A percentile compares a stretch with the other conserved stretches of the same genome.
These are phyloP conservation scores for Litchi chinensis DNA, from an alignment of 345 rosid species.

Conservation along the genomic window DNA sequence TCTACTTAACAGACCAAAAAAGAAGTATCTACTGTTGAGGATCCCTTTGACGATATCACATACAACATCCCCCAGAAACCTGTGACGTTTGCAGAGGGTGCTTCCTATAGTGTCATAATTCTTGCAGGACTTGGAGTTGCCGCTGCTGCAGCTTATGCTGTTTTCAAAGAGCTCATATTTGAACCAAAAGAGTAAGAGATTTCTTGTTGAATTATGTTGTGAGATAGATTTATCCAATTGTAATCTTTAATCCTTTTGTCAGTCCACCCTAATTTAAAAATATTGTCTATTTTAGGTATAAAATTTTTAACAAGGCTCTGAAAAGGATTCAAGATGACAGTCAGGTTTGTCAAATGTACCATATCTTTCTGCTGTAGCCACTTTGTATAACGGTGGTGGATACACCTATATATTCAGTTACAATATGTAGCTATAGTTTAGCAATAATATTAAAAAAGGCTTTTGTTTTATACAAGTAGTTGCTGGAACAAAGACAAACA, in stretches of 20 bases:
- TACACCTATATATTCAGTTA: not conserved
- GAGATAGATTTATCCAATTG: constrained; percentile 16
- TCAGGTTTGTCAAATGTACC: constrained; percentile 58
- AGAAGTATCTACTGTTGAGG: constrained; percentile 85
- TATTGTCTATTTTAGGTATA: constrained; percentile 57
- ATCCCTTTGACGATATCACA: constrained; percentile 96
- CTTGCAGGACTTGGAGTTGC: constrained; percentile 94
- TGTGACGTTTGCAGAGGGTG: constrained; percentile 90
- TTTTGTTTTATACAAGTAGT: not conserved
- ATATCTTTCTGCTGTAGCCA: not conserved
- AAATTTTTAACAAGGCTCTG: constrained; percentile 78
- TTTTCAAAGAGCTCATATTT: constrained; percentile 87
- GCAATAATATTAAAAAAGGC: not conserved
- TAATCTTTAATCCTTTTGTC: not conserved
- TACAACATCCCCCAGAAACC: constrained; percentile 95
- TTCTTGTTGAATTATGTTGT: constrained; percentile 10
- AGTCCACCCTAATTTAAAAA: constrained; percentile 15
- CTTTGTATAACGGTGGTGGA: not conserved
- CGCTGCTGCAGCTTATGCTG: constrained; percentile 87
- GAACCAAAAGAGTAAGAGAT: constrained; percentile 89
- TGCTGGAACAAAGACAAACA: not conserved
- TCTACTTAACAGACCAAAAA: constrained; percentile 60
- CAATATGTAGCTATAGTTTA: not conserved
- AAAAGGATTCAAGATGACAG: constrained; percentile 90
- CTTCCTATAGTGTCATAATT: constrained; percentile 85